Percentiles rank a stretch among this genome's conserved stretches.
Conservation (phyloP, 768 basidiomycete species). For the Podaxis sp. region DNA sequence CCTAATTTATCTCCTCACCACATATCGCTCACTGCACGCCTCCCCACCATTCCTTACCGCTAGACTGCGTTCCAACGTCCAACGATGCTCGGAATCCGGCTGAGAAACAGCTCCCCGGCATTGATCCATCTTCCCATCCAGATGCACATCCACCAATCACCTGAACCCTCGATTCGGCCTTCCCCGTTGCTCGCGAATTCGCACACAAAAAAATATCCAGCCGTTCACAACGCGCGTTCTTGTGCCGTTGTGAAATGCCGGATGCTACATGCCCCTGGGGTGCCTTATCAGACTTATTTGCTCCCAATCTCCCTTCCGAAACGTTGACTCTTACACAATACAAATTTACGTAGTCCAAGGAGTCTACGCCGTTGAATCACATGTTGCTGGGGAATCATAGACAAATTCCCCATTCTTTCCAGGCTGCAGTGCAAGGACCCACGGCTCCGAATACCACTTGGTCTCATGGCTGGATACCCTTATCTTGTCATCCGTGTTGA, state of each 20-base stretch:
- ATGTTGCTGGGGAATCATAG: too few relatives aligned
- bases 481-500: neutral
- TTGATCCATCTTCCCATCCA: neutral
- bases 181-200: neutral
- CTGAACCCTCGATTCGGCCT: neutral
- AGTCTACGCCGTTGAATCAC: neutral
- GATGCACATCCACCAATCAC: neutral
- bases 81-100: neutral
- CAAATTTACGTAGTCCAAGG: neutral
- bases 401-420: neutral
- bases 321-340: neutral
- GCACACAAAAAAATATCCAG: neutral
- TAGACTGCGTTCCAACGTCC: neutral
- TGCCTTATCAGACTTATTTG: neutral
- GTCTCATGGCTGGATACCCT: neutral
- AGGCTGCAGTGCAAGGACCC: neutral
- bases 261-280: neutral
- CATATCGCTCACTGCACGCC: neutral
- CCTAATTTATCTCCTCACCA: neutral
- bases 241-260: neutral
- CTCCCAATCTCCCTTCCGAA: neutral
- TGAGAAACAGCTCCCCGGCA: neutral
- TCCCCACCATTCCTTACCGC: neutral
- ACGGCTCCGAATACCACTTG: neutral
- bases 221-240: neutral